phyloP scores from a whole-genome alignment of 2,329 filamentous ascomycete genomes.

The Ceratocystis colombiana region DNA sequence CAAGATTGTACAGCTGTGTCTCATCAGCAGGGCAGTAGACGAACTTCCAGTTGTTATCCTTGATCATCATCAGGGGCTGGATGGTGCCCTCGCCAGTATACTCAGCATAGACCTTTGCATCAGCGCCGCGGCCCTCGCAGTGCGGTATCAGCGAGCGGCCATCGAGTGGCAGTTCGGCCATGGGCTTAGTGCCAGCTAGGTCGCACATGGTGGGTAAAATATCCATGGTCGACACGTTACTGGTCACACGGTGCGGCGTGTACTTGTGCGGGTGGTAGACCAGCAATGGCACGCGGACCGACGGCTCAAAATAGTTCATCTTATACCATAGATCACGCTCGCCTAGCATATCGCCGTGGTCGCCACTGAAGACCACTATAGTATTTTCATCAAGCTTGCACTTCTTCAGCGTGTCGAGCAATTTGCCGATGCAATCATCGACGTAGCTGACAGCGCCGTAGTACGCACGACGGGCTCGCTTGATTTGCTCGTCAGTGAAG shows the following conservation, averaged over 20 bases:
- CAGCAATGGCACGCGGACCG: constrained; percentile 77
- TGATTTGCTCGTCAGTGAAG: constrained; percentile 77
- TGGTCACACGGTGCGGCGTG: constrained; percentile 60
- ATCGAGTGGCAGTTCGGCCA: constrained; percentile 69
- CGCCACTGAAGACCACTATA: constrained; percentile 83
- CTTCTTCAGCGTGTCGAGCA: constrained; percentile 66
- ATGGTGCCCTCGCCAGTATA: constrained; percentile 92
- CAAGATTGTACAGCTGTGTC: constrained; percentile 73
- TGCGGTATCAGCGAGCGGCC: constrained; percentile 74
- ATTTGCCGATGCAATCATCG: constrained; percentile 79
- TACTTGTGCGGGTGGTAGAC: constrained; percentile 71
- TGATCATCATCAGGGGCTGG: constrained; percentile 87
- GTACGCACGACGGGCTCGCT: constrained; percentile 75
- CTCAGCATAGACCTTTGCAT: constrained; percentile 85
- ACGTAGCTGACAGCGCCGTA: constrained; percentile 91
- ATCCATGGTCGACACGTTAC: constrained; percentile 87
- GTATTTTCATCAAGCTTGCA: constrained; percentile 76
- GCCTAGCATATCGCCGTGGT: constrained; percentile 93
- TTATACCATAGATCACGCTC: constrained; percentile 93
- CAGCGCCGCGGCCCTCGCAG: constrained; percentile 49
- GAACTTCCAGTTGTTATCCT: constrained; percentile 82
- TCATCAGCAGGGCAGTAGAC: constrained; percentile 75
- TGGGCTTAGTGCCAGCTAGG: constrained; percentile 60
- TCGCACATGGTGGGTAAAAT: constrained; percentile 82
- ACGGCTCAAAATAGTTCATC: constrained; percentile 93